phyloP scores from a whole-genome alignment of 2,329 filamentous ascomycete genomes.

The Aspergillus transmontanensis region DNA sequence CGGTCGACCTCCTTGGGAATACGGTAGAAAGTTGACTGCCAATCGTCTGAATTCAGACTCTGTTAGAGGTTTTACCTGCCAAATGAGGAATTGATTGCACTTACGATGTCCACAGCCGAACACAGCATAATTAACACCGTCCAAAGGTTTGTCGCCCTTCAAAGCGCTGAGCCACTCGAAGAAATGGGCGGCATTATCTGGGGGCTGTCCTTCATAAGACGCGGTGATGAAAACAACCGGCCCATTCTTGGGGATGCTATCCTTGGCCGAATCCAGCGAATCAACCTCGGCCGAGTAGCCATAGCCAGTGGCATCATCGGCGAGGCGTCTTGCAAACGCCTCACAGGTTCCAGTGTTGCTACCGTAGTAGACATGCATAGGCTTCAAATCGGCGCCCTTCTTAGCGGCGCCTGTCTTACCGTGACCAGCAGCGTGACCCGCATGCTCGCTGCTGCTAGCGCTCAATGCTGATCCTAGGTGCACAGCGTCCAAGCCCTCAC shows the following conservation, averaged over 20 bases:
- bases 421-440: slow-evolving; percentile 12
- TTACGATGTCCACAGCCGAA: slow-evolving; percentile 67
- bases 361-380: slow-evolving; percentile 70
- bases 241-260: slow-evolving; percentile 60
- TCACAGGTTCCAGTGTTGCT: slow-evolving; percentile 77
- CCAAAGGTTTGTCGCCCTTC: slow-evolving; percentile 51
- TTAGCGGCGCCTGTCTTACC: slow-evolving; percentile 22
- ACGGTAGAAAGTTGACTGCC: slow-evolving; percentile 64
- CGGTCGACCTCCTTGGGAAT: slow-evolving; percentile 66
- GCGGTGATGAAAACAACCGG: slow-evolving; percentile 70
- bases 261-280: slow-evolving; percentile 63
- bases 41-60: slow-evolving; percentile 38
- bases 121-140: slow-evolving; percentile 65
- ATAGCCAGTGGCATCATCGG: slow-evolving; percentile 58
- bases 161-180: slow-evolving; percentile 66
- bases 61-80: not conserved
- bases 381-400: slow-evolving; percentile 37
- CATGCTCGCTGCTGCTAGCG: slow-evolving; percentile 10
- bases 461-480: slow-evolving; percentile 44
- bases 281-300: slow-evolving; percentile 63
- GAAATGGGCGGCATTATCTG: slow-evolving; percentile 72
- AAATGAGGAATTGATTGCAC: slow-evolving; percentile 9
- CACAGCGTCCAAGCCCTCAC: slow-evolving; percentile 51
- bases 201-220: slow-evolving; percentile 73
- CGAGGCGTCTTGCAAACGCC: slow-evolving; percentile 65